Base-by-base conservation (phyloP, 148 eudicot species). In the Salicornia ramosissima region DNA sequence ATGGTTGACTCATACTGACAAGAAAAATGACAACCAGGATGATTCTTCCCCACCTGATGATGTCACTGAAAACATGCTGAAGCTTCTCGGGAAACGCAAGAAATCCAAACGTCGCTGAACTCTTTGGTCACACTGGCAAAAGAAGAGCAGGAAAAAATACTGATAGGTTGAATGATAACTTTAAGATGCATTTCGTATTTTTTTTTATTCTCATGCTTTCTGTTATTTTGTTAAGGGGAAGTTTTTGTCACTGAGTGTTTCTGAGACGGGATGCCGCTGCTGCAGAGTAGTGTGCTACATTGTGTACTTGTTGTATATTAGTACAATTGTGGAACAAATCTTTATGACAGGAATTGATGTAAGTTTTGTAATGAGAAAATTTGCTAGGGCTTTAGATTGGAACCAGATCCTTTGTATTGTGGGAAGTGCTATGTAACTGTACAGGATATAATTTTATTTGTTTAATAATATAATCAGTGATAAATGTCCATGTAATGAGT, bases 41-140 rank as follows among this genome's bases (percentile, higher is more conserved):
- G 87, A 85, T 72, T 67, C 68, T 43, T 74, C 92, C 36, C 78
- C 85, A 16, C 86, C 85, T 16, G 99, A 94, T 16, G 99, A 94
- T 76, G 88, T 94, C 53, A 94, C 97, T 4, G 96, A 94, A 65
- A 94, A 91, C 76, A 94, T 94, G 99, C 84, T 94, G 45, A 94
- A 94, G 77, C 96, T 94, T 67, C 88, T 94, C 30, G 93, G 96
- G 28, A 87, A 76, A 80, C 84, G 96, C 49, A 81, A 86, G 73
- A 88, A 83, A 74, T 85, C 96, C 13, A 90, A 88, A 59, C 78
- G 87, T 30, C 86, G 80, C 40, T 26, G 28, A 33, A 16, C 18
- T 18, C 39, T 36, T 25, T 40, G 28, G 50, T 64, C 61, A 59
- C 1, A 39, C 45, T 59, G 1, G 30, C 30, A 19, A 24, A 10